phyloP scores from a whole-genome alignment of 306 rosid species.

The Malus sylvestris region DNA sequence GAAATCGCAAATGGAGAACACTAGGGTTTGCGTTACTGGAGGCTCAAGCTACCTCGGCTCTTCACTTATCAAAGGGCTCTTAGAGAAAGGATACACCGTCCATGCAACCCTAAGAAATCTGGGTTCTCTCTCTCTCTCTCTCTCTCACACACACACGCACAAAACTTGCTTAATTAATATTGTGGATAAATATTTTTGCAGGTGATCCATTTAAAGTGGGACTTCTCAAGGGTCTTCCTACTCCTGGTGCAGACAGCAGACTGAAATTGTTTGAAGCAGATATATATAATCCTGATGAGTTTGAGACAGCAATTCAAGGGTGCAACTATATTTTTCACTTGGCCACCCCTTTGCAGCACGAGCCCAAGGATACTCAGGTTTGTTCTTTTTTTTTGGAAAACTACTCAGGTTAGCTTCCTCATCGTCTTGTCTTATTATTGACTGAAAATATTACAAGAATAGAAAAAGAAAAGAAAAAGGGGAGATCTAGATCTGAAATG shows the following conservation, averaged over 20 bases:
- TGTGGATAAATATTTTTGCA: neutral
- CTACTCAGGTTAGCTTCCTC: neutral
- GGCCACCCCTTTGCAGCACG: neutral
- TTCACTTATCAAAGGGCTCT: too few species aligned
- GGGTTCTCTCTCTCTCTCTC: neutral
- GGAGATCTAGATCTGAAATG: neutral
- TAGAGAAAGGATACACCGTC: too few species aligned
- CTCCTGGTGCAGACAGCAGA: neutral
- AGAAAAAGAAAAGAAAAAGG: neutral
- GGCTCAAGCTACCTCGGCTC: too few species aligned
- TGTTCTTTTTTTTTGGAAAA: too few species aligned
- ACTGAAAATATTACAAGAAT: neutral
- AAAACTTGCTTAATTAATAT: neutral
- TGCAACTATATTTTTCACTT: too few species aligned
- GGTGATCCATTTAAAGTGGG: slow-evolving; percentile 9
- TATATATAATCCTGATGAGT: neutral
- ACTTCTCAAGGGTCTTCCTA: slow-evolving; percentile 6
- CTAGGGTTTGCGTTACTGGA: too few species aligned
- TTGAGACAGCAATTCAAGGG: neutral
- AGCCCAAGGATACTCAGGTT: neutral
- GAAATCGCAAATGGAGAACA: too few species aligned
- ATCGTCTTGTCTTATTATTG: too few species aligned
- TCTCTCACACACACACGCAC: too few species aligned
- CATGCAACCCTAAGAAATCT: neutral
- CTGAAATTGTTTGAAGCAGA: slow-evolving; percentile 14